Conservation (phyloP, 2,329 filamentous ascomycete genomes). For the Aureobasidium sp. region DNA sequence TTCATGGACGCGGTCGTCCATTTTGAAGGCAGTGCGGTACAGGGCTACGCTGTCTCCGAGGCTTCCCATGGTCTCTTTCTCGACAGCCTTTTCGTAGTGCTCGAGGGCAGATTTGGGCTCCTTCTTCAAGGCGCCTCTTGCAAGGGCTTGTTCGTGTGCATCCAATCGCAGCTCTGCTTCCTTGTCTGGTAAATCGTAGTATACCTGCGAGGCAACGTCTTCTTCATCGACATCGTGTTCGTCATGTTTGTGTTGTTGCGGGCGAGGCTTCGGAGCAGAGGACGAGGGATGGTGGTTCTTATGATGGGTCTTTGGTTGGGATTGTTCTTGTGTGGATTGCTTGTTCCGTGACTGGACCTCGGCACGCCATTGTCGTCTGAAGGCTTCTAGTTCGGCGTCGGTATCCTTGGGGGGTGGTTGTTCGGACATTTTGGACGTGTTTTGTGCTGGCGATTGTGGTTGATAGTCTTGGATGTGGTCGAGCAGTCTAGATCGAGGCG, state of each 20-base stretch:
- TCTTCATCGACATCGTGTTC: constrained; percentile 23
- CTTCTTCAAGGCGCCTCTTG: constrained; percentile 25
- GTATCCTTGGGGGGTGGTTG: constrained; percentile 22
- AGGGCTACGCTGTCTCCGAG: constrained; percentile 81
- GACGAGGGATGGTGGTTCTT: neutral
- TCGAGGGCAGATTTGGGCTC: constrained; percentile 75
- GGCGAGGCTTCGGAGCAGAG: constrained; percentile 5
- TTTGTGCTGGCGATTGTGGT: neutral
- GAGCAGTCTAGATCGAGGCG: neutral
- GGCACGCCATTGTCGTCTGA: constrained; percentile 78
- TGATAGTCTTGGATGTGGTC: neutral
- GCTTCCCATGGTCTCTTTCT: constrained; percentile 77
- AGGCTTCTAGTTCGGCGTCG: constrained; percentile 70
- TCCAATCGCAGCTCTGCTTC: constrained; percentile 38
- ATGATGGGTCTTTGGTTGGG: neutral
- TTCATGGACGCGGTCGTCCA: constrained; percentile 77
- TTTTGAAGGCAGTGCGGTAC: constrained; percentile 85
- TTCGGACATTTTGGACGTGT: neutral
- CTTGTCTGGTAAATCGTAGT: constrained; percentile 42
- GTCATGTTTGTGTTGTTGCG: constrained; percentile 3
- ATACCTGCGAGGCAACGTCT: constrained; percentile 34
- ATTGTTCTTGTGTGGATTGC: constrained; percentile 17
- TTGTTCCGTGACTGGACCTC: constrained; percentile 58
- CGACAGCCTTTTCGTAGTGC: constrained; percentile 85
- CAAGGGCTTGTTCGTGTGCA: constrained; percentile 33